Percentiles rank a stretch among this genome's conserved stretches.
Evolutionary conservation across 306 rosid species (phyloP).

Genomic region (Ochetophila trinervis): DNA sequence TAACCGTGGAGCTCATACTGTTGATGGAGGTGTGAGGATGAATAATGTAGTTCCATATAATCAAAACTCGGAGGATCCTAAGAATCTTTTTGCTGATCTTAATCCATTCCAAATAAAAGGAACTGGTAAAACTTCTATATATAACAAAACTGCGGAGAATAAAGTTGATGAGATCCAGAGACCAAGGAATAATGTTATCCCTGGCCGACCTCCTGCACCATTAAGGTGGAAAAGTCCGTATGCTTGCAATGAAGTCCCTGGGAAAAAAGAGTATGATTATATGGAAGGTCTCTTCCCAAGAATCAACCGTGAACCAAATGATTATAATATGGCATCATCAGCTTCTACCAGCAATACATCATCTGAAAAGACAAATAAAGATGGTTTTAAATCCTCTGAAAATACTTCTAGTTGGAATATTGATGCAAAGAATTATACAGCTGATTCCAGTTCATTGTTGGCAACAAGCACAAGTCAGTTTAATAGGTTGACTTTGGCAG

Average conservation of each 20-base stretch:
- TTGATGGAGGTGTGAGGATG: slow-evolving; percentile 66
- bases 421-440: slow-evolving; percentile 32
- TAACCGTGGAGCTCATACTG: slow-evolving; percentile 59
- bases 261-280: slow-evolving; percentile 48
- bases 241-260: slow-evolving; percentile 73
- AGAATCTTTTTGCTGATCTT: slow-evolving; percentile 81
- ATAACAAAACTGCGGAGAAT: slow-evolving; percentile 57
- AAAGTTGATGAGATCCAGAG: slow-evolving; percentile 58
- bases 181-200: slow-evolving; percentile 40
- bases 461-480: slow-evolving; percentile 28
- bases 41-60: slow-evolving; percentile 84
- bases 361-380: slow-evolving; percentile 47
- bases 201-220: slow-evolving; percentile 64
- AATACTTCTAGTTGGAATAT: slow-evolving; percentile 31
- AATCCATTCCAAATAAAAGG: slow-evolving; percentile 91
- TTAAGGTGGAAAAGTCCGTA: slow-evolving; percentile 76
- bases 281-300: slow-evolving; percentile 36
- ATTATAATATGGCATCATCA: slow-evolving; percentile 48
- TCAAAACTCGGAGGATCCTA: slow-evolving; percentile 64
- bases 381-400: slow-evolving; percentile 40
- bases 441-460: slow-evolving; percentile 29
- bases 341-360: slow-evolving; percentile 52
- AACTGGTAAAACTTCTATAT: slow-evolving; percentile 62
- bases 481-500: slow-evolving; percentile 31
- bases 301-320: slow-evolving; percentile 56